Evolutionary conservation across 2,329 filamentous ascomycete species (phyloP).

Genomic region (Septoria linicola): DNA sequence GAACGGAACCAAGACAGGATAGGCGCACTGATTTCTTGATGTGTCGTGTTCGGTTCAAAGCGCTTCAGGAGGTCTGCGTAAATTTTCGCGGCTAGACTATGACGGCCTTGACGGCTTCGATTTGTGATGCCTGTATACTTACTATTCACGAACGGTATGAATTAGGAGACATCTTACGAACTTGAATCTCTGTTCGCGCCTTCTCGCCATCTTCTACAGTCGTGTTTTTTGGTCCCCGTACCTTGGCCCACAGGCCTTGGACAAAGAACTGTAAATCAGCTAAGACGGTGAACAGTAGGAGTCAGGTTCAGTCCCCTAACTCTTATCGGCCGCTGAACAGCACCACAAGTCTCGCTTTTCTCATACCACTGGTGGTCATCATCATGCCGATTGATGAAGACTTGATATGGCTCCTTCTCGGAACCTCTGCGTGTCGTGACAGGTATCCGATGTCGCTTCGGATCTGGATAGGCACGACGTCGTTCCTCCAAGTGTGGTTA

Average conservation of each 20-base stretch:
- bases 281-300: too few relatives aligned
- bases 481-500: too few relatives aligned
- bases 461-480: background rate
- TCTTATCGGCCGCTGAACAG: too few relatives aligned
- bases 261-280: too few relatives aligned
- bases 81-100: too few relatives aligned
- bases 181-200: background rate
- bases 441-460: background rate
- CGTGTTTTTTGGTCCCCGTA: too few relatives aligned
- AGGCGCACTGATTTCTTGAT: background rate
- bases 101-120: conserved; percentile 8
- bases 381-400: too few relatives aligned
- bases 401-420: background rate
- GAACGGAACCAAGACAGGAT: conserved; percentile 9
- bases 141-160: conserved; percentile 14
- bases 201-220: too few relatives aligned
- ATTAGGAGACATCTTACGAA: conserved; percentile 6
- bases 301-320: too few relatives aligned
- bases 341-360: too few relatives aligned
- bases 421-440: background rate
- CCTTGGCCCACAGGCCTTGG: too few relatives aligned
- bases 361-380: too few relatives aligned
- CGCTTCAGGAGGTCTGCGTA: background rate
- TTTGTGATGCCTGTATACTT: conserved; percentile 5
- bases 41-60: background rate